Evolutionary conservation across 1,284 basidiomycete species (phyloP).

Genomic region (Leucoagaricus sp.): DNA sequence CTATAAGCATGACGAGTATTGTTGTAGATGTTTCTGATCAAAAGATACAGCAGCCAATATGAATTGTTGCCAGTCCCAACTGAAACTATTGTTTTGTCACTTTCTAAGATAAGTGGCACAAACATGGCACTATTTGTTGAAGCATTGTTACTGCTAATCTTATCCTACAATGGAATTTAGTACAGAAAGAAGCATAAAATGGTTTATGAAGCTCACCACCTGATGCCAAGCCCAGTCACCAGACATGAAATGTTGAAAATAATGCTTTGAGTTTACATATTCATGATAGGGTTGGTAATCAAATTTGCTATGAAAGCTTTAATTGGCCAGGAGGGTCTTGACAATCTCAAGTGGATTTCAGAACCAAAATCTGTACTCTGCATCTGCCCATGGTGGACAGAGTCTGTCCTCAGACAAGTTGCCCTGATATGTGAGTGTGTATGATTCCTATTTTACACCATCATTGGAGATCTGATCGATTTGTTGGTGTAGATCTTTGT

Average conservation of each 20-base stretch:
- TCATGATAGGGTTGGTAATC: background rate
- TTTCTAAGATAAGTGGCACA: conserved; percentile 33
- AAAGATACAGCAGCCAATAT: conserved; percentile 33
- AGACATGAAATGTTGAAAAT: background rate
- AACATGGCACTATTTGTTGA: conserved; percentile 27
- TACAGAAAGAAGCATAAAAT: background rate
- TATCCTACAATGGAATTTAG: background rate
- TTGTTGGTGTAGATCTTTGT: background rate
- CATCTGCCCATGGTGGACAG: background rate
- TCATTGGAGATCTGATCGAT: background rate
- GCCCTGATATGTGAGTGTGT: background rate
- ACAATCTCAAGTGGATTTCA: background rate
- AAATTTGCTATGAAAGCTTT: background rate
- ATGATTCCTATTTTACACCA: background rate
- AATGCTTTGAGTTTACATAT: background rate
- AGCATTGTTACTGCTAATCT: conserved; percentile 16
- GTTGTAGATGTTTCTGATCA: too few species aligned
- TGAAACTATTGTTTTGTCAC: conserved; percentile 39
- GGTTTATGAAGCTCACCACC: background rate
- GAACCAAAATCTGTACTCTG: background rate
- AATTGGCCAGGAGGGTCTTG: background rate
- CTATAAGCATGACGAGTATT: conserved; percentile 28
- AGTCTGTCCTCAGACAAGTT: background rate
- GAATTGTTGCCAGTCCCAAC: conserved; percentile 37
- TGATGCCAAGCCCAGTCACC: background rate